Percentiles rank a stretch among this genome's conserved stretches.
Evolutionary conservation across 106 monocot species (phyloP).

Genomic region (Platanthera guangdongensis): DNA sequence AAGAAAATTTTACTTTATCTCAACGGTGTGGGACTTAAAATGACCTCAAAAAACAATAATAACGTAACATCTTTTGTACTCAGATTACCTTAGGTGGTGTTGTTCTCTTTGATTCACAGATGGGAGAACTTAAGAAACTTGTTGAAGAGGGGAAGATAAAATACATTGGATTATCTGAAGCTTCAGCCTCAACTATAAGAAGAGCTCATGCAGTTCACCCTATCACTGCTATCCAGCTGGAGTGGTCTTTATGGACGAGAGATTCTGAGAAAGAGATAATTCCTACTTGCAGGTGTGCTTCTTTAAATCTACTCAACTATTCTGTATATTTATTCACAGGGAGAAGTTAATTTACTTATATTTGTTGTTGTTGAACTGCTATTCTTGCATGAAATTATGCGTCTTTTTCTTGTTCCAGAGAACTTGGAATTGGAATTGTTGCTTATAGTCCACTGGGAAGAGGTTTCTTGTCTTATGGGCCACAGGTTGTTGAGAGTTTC

Average conservation of each 20-base stretch:
- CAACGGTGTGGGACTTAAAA: no score
- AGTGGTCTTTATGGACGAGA: constrained; percentile 74
- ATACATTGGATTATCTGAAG: constrained; percentile 47
- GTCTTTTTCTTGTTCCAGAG: constrained; percentile 28
- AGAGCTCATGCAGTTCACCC: constrained; percentile 51
- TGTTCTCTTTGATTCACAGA: constrained; percentile 13
- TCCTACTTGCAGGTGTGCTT: constrained; percentile 62
- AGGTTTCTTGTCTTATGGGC: constrained; percentile 41
- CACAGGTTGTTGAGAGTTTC: constrained; percentile 9
- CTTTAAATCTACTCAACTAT: background rate
- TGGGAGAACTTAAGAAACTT: constrained; percentile 56
- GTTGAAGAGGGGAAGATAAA: constrained; percentile 57
- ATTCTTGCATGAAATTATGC: background rate
- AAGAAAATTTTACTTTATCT: no score
- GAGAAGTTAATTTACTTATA: background rate
- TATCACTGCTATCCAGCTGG: constrained; percentile 44
- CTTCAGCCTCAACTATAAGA: constrained; percentile 45
- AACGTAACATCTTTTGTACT: no score
- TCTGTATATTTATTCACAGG: background rate
- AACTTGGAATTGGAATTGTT: constrained; percentile 88
- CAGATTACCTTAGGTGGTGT: background rate
- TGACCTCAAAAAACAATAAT: no score
- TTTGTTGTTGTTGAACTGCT: background rate
- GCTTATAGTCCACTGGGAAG: constrained; percentile 78
- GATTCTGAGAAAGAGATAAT: constrained; percentile 61